phyloP scores from a whole-genome alignment of 305 asterid species.

The Fraxinus floribunda region DNA sequence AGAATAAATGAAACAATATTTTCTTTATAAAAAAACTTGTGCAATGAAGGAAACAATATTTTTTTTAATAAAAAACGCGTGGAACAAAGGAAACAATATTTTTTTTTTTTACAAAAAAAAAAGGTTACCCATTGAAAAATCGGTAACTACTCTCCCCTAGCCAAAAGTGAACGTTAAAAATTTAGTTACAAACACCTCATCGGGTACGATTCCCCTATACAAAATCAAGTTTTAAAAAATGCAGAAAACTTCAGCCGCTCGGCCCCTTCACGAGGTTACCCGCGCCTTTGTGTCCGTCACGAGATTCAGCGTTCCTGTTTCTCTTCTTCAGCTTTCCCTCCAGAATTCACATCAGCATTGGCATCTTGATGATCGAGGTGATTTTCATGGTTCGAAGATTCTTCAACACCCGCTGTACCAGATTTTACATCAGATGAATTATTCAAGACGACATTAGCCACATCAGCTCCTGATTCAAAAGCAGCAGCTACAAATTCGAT shows the following conservation, averaged over 20 bases:
- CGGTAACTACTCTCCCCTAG: background rate
- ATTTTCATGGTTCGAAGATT: conserved; percentile 6
- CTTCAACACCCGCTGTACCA: background rate
- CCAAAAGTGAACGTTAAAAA: background rate
- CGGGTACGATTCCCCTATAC: background rate
- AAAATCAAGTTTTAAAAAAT: background rate
- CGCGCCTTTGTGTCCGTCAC: background rate
- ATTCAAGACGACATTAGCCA: background rate
- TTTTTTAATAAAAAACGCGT: too few relatives aligned
- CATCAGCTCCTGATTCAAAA: too few relatives aligned
- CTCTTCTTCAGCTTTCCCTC: conserved; percentile 1
- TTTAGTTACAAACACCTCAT: too few relatives aligned
- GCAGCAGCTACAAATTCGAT: too few relatives aligned
- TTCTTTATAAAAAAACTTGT: too few relatives aligned
- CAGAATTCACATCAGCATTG: background rate
- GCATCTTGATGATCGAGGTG: background rate
- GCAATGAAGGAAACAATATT: too few relatives aligned
- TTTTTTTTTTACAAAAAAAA: too few relatives aligned
- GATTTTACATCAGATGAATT: conserved; percentile 18
- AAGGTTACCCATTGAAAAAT: background rate
- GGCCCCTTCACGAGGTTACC: background rate
- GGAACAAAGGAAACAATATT: too few relatives aligned
- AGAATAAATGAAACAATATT: too few relatives aligned
- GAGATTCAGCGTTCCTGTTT: background rate
- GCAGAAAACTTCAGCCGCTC: background rate